phyloP scores from a whole-genome alignment of 768 basidiomycete genomes.

The Auriscalpium microsporum region DNA sequence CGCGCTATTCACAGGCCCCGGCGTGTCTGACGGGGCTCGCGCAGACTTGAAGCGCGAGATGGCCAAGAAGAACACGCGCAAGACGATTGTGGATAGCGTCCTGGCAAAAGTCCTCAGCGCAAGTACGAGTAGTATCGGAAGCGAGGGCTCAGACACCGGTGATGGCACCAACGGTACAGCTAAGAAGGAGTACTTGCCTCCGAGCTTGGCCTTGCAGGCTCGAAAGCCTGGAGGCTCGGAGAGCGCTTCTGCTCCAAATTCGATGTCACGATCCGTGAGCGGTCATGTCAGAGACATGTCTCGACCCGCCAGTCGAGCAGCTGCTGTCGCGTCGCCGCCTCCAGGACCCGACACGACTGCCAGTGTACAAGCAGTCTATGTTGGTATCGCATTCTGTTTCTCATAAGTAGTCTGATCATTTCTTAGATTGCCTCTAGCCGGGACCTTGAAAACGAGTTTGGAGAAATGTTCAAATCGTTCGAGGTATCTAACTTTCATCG shows the following conservation, averaged over 20 bases:
- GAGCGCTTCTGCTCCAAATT: conserved; percentile 17
- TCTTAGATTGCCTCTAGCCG: conserved; percentile 70
- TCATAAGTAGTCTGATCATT: not conserved
- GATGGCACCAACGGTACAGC: conserved; percentile 29
- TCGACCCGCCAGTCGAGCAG: conserved; percentile 57
- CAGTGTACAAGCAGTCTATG: conserved; percentile 64
- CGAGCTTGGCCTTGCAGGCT: conserved; percentile 55
- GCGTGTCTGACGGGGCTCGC: conserved; percentile 77
- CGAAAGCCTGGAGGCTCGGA: conserved; percentile 31
- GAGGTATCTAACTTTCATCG: conserved; percentile 41
- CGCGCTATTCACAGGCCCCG: conserved; percentile 76
- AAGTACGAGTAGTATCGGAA: conserved; percentile 32
- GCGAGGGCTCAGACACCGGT: conserved; percentile 54
- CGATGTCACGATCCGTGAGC: conserved; percentile 38
- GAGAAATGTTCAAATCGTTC: conserved; percentile 68
- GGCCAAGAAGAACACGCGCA: conserved; percentile 76
- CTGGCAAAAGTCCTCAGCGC: conserved; percentile 55
- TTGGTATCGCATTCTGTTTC: conserved; percentile 28
- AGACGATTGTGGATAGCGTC: conserved; percentile 78
- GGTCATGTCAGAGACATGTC: conserved; percentile 41
- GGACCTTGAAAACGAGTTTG: conserved; percentile 84
- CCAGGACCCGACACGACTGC: conserved; percentile 29
- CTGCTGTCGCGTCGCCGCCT: conserved; percentile 31
- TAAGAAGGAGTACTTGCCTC: conserved; percentile 63
- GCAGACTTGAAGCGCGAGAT: conserved; percentile 92